Conservation (phyloP, 1,284 basidiomycete genomes). For the Puccinia novopanici region DNA sequence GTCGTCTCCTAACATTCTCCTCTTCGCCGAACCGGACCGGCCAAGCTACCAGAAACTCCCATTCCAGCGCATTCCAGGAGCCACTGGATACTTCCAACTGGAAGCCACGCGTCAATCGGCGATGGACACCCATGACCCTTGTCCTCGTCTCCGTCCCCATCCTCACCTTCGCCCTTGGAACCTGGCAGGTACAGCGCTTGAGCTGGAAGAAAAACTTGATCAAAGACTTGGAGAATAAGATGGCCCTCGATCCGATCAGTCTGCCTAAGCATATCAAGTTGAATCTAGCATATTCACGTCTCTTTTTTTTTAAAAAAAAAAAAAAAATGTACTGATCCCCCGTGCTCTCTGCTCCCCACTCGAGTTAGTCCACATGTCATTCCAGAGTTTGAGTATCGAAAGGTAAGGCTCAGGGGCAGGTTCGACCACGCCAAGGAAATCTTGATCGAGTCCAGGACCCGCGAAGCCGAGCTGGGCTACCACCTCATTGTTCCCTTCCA, state of each 20-base stretch:
- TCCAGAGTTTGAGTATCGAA: slow-evolving; percentile 80
- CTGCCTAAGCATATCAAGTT: slow-evolving; percentile 89
- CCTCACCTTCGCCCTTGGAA: slow-evolving; percentile 85
- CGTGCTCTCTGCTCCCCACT: slow-evolving; percentile 63
- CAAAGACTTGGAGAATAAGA: slow-evolving; percentile 88
- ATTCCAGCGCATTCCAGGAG: slow-evolving; percentile 24
- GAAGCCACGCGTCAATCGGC: slow-evolving; percentile 58
- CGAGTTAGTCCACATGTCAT: slow-evolving; percentile 14
- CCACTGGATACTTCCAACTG: slow-evolving; percentile 40
- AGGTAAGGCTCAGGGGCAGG: slow-evolving; percentile 74
- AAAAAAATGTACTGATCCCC: slow-evolving; percentile 23
- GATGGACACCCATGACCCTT: slow-evolving; percentile 63
- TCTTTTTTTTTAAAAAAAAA: too few species aligned
- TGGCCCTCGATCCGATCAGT: slow-evolving; percentile 74
- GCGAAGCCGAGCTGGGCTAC: slow-evolving; percentile 82
- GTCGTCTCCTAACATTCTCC: not conserved
- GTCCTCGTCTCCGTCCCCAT: slow-evolving; percentile 83
- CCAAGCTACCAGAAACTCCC: not conserved
- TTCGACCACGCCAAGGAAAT: slow-evolving; percentile 78
- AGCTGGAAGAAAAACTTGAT: slow-evolving; percentile 95
- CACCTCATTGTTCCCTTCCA: slow-evolving; percentile 82
- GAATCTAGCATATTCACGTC: too few species aligned
- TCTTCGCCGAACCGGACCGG: not conserved
- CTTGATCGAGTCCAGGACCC: slow-evolving; percentile 79
- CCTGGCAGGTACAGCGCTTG: slow-evolving; percentile 86